These are phyloP conservation scores for Wickerhamomyces pijperi DNA, from an alignment of 805 yeast genomes.

Conservation along the genomic window DNA sequence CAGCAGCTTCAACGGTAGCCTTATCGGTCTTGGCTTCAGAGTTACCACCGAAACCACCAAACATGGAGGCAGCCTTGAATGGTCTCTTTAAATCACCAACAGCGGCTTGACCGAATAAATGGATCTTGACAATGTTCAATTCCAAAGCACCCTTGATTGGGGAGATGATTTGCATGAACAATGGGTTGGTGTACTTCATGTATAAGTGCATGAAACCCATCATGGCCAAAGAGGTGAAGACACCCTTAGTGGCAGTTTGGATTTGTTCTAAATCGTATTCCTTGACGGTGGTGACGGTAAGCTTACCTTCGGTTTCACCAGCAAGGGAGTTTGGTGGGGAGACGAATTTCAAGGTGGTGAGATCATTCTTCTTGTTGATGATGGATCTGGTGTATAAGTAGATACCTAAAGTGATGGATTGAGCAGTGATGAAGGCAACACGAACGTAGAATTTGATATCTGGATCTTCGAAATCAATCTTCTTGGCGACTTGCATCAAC, in stretches of 20 bases:
- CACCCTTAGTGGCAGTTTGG: slow-evolving; percentile 66
- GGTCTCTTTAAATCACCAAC: slow-evolving; percentile 93
- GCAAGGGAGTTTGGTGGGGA: slow-evolving; percentile 73
- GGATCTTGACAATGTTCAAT: slow-evolving; percentile 83
- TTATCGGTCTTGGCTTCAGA: slow-evolving; percentile 69
- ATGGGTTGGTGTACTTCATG: slow-evolving; percentile 95
- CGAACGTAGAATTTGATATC: slow-evolving; percentile 64
- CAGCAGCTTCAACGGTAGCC: slow-evolving; percentile 76
- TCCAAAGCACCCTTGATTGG: slow-evolving; percentile 87
- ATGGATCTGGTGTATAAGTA: slow-evolving; percentile 53
- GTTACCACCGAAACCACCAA: slow-evolving; percentile 40
- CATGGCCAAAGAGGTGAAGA: slow-evolving; percentile 86
- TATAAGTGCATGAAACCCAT: slow-evolving; percentile 97
- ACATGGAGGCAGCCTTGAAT: slow-evolving; percentile 77
- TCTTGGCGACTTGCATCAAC: slow-evolving; percentile 92
- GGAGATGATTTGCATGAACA: slow-evolving; percentile 86
- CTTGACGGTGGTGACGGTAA: slow-evolving; percentile 84
- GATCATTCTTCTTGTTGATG: slow-evolving; percentile 70
- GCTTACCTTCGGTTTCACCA: slow-evolving; percentile 61
- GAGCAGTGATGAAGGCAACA: slow-evolving; percentile 56
- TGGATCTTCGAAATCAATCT: slow-evolving; percentile 82
- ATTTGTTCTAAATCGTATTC: slow-evolving; percentile 91
- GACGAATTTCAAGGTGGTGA: slow-evolving; percentile 85
- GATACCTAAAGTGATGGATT: slow-evolving; percentile 48
- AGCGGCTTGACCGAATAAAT: slow-evolving; percentile 73